phyloP scores from a whole-genome alignment of 805 yeast genomes.

The Zygosaccharomyces gambellarensis region DNA sequence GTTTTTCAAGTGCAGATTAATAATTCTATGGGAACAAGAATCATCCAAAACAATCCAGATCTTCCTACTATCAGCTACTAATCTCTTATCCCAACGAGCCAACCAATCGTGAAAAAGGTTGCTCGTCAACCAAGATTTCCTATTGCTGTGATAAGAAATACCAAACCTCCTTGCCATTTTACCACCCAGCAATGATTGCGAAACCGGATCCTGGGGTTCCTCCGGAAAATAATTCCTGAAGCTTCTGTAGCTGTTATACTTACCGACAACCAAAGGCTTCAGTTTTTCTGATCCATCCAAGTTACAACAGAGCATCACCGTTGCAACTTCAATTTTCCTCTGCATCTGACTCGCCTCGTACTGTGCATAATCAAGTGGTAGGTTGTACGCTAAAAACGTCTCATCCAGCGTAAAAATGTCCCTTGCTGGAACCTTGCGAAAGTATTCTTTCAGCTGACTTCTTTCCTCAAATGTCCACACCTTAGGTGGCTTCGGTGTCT shows the following conservation, averaged over 20 bases:
- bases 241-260: slow-evolving; percentile 45
- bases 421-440: slow-evolving; percentile 44
- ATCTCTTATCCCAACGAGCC: slow-evolving; percentile 53
- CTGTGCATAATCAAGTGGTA: slow-evolving; percentile 56
- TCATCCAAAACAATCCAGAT: slow-evolving; percentile 56
- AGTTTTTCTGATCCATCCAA: slow-evolving; percentile 59
- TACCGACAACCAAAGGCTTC: slow-evolving; percentile 57
- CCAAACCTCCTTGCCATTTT: slow-evolving; percentile 50
- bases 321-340: slow-evolving; percentile 40
- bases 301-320: slow-evolving; percentile 59
- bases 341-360: slow-evolving; percentile 36
- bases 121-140: slow-evolving; percentile 60
- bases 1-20: slow-evolving; percentile 45
- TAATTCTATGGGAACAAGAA: slow-evolving; percentile 56
- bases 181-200: slow-evolving; percentile 32
- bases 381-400: slow-evolving; percentile 52
- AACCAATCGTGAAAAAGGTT: slow-evolving; percentile 60
- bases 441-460: slow-evolving; percentile 41
- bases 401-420: slow-evolving; percentile 60
- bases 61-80: slow-evolving; percentile 44
- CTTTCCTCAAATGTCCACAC: slow-evolving; percentile 62
- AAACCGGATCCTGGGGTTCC: slow-evolving; percentile 27
- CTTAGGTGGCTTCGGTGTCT: slow-evolving; percentile 43
- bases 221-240: slow-evolving; percentile 37
- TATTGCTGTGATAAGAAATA: slow-evolving; percentile 53